phyloP scores from a whole-genome alignment of 2,329 filamentous ascomycete species.

The Lasiodiplodia theobromae region DNA sequence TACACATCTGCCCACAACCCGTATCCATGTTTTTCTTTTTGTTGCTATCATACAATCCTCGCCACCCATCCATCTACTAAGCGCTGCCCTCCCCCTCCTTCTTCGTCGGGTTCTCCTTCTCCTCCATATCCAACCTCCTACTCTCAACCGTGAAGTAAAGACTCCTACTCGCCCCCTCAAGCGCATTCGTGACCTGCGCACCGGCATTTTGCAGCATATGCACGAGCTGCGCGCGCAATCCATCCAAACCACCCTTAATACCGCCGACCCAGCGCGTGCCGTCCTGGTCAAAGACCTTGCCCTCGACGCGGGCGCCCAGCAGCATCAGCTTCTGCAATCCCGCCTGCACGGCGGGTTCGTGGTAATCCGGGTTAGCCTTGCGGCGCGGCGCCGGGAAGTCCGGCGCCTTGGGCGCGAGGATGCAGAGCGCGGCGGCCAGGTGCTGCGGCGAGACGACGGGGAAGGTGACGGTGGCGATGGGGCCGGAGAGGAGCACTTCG shows the following conservation, averaged over 20 bases:
- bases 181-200: slow-evolving; percentile 74
- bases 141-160: slow-evolving; percentile 90
- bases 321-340: slow-evolving; percentile 88
- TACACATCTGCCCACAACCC: too few species aligned
- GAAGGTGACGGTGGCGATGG: slow-evolving; percentile 79
- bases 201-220: slow-evolving; percentile 81
- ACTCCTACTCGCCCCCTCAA: slow-evolving; percentile 81
- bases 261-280: slow-evolving; percentile 75
- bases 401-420: slow-evolving; percentile 75
- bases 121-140: slow-evolving; percentile 80
- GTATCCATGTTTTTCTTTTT: background rate
- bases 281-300: slow-evolving; percentile 79
- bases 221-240: slow-evolving; percentile 82
- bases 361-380: slow-evolving; percentile 78
- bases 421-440: slow-evolving; percentile 78
- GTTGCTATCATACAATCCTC: slow-evolving; percentile 4
- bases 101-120: slow-evolving; percentile 59
- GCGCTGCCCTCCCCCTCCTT: slow-evolving; percentile 40
- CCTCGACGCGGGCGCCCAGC: slow-evolving; percentile 86
- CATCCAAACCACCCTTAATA: slow-evolving; percentile 82
- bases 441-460: slow-evolving; percentile 84
- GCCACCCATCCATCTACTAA: background rate
- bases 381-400: slow-evolving; percentile 80
- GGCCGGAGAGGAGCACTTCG: slow-evolving; percentile 79
- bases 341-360: slow-evolving; percentile 79